Base-by-base conservation (phyloP, 208 protist genomes). In the Acanthamoeba healyi region DNA sequence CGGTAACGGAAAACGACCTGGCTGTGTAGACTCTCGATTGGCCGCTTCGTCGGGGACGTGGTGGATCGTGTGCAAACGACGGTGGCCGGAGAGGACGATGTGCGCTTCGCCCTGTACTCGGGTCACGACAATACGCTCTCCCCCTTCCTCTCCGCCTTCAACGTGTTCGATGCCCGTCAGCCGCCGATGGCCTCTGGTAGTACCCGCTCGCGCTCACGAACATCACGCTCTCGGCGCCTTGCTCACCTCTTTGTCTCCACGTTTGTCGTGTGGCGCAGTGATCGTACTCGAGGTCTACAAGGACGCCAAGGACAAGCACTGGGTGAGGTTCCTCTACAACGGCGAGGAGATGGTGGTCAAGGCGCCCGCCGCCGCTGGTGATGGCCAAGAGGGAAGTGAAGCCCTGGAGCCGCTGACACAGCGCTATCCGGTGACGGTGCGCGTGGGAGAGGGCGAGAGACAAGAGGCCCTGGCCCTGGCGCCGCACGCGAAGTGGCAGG, bases 251-350 rank as follows among this genome's bases (percentile, higher is more conserved):
- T 29, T 5, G 5, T 3, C 36, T 3, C 54, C 5, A 4, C 17
- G 14, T 29, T 2, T 7, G 34, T 29, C 40, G 34, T 51, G 19
- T 82, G 14, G 24, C 3, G 12, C 72, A 82, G 81, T 65, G 51
- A 65, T 89, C 14, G 49, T 89, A 19, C 44, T 89, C 2, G 81
- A 89, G 49, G 34, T 65, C 14, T 89, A 67, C 54, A 6, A 44
- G 29, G 81, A 89, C 29, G 81, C 81, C 46, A 34, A 89, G 34
- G 46, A 65, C 44, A 89, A 65, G 81, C 51, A 58, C 49, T 89
- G 81, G 81, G 81, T 89, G 81, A 42, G 81, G 15, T 89, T 89
- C 54, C 51, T 89, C 19, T 89, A 89, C 81, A 89, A 89, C 51
- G 81, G 81, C 3, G 54, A 58, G 49, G 81, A 89, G 29, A 89